These are phyloP conservation scores for Phytophthora quininea DNA, from an alignment of 352 stramenopile genomes.

Conservation along the genomic window DNA sequence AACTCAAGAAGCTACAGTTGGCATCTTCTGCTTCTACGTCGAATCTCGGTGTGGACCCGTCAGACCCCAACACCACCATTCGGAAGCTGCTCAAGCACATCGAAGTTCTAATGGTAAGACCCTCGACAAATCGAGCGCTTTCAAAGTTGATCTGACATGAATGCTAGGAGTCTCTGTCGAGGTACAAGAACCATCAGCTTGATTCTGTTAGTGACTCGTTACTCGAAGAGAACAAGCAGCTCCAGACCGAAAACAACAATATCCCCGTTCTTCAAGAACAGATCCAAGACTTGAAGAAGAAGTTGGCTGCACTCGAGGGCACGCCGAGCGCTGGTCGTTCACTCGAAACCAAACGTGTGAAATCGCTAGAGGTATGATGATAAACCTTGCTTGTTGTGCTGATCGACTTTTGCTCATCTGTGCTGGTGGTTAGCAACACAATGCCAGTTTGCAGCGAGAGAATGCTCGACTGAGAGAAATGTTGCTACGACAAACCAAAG, in stretches of 20 bases:
- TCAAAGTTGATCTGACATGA: neutral
- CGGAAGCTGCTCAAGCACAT: constrained; percentile 87
- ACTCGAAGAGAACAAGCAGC: constrained; percentile 62
- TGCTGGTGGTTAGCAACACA: constrained; percentile 38
- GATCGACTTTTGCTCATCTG: neutral
- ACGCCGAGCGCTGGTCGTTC: constrained; percentile 1
- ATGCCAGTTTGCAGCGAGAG: constrained; percentile 53
- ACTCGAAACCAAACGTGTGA: constrained; percentile 36
- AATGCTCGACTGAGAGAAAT: constrained; percentile 51
- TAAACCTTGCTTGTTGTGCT: too few relatives aligned
- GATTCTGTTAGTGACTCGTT: constrained; percentile 57
- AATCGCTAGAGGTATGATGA: constrained; percentile 48
- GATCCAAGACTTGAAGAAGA: constrained; percentile 71
- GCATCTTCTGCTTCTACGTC: constrained; percentile 40
- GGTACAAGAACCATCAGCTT: constrained; percentile 58
- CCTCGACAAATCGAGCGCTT: neutral
- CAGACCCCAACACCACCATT: constrained; percentile 81
- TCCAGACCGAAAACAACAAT: constrained; percentile 88
- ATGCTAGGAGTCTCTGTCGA: constrained; percentile 56
- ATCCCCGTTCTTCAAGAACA: constrained; percentile 81
- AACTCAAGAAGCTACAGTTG: constrained; percentile 20
- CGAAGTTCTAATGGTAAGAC: constrained; percentile 69
- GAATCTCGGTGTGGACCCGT: constrained; percentile 76
- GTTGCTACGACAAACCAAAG: constrained; percentile 34
- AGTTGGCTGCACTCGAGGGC: constrained; percentile 23